These are phyloP conservation scores for Solanum medicagineum DNA, from an alignment of 257 asterid species.

Conservation along the genomic window DNA sequence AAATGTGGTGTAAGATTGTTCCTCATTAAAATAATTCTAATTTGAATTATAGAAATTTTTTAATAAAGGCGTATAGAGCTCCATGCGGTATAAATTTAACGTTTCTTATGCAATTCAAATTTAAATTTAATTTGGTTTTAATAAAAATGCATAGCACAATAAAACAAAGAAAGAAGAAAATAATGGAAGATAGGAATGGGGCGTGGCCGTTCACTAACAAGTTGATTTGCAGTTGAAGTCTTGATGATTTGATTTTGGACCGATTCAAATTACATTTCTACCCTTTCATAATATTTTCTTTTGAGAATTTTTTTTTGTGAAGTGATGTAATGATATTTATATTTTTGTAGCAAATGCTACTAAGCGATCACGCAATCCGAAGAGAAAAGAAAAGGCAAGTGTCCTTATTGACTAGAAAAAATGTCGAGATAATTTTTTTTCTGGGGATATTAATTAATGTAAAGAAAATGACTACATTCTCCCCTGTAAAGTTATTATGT, in stretches of 20 bases:
- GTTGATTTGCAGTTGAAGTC: neutral
- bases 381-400: neutral
- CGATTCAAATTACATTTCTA: neutral
- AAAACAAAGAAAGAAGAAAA: too few relatives aligned
- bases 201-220: neutral
- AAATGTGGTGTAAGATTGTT: too few relatives aligned
- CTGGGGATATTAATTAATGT: neutral
- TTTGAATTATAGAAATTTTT: neutral
- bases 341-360: neutral
- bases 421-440: neutral
- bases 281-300: neutral
- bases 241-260: neutral
- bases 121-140: too few relatives aligned
- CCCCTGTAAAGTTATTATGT: neutral
- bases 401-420: neutral
- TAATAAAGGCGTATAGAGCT: accelerated
- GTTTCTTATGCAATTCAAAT: too few relatives aligned
- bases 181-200: neutral
- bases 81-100: accelerated
- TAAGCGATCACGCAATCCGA: neutral
- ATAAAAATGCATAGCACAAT: too few relatives aligned
- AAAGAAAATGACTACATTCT: neutral
- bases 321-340: neutral
- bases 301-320: neutral
- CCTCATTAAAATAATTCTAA: too few relatives aligned